Evolutionary conservation across 306 rosid genomes (phyloP).

Genomic region (Hippophae rhamnoides): DNA sequence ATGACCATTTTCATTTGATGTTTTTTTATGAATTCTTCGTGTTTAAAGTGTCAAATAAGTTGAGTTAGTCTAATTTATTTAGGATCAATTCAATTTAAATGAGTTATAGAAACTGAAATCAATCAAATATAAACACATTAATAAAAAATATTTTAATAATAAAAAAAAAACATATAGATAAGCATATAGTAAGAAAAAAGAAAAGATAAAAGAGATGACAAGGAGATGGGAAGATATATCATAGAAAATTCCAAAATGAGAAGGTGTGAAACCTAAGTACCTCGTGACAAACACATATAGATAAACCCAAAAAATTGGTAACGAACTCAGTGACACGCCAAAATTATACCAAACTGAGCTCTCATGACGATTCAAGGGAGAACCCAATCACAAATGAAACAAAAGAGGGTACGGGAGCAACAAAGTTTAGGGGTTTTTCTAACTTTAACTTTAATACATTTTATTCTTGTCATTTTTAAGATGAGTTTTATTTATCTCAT

Average conservation of each 20-base stretch:
- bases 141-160: no score
- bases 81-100: no score
- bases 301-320: slow-evolving; percentile 16
- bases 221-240: slow-evolving; percentile 20
- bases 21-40: slow-evolving; percentile 46
- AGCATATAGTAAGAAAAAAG: slow-evolving; percentile 8
- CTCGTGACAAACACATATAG: slow-evolving; percentile 16
- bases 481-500: no score
- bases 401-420: no score
- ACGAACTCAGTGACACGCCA: slow-evolving; percentile 7
- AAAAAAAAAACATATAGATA: no score
- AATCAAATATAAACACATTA: slow-evolving; percentile 14
- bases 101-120: neutral
- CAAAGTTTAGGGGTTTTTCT: no score
- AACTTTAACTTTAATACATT: no score
- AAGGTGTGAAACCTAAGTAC: neutral
- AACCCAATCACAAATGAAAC: no score
- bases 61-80: no score
- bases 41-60: no score
- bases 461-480: no score
- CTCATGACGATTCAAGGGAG: neutral
- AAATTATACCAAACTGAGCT: slow-evolving; percentile 10
- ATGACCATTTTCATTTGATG: slow-evolving; percentile 36
- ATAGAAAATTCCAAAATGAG: slow-evolving; percentile 25
- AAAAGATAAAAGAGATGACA: slow-evolving; percentile 18